Base-by-base conservation (phyloP, 2,329 filamentous ascomycete genomes). In the Botrytis porri region DNA sequence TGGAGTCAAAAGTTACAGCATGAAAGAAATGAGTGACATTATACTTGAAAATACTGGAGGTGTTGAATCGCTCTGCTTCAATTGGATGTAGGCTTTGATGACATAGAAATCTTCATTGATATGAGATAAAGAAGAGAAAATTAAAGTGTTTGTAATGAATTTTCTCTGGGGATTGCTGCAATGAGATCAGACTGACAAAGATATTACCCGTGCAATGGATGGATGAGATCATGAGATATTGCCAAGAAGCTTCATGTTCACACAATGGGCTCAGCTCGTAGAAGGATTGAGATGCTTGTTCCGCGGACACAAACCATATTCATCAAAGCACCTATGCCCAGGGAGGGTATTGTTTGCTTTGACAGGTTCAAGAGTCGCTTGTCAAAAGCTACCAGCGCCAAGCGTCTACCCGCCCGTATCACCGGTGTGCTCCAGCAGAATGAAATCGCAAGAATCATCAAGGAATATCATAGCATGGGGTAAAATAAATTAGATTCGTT, bases 361-460 rank as follows among this genome's bases (percentile, higher is more conserved):
- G 20, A 2, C 10, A 67, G n/a, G 39, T 25, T 32, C 57, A 67
- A 67, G 48, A 41, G 32, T 57, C 37, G 35, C 48, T 41, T 67
- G n/a, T 57, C 14, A 32, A 20, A 22, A 67, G 14, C 48, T 32
- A 22, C 48, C 65, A n/a, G 25, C 65, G 48, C 51, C 35, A 57
- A 48, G 65, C 65, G 48, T 57, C 65, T 32, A 57, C 35, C 65
- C 65, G 65, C 37, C 37, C 65, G 37, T 39, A 32, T 22, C 5
- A 16, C 14, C 37, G 12, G 22, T 57, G 48, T 67, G 48, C 9
- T 18, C 35, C 18, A 32, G 29, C 5, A 67, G 48, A 67, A 67
- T 67, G 48, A 67, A 57, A 67, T 67, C 18, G 65, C 65, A 57
- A 57, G 35, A 67, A 41, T 4, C 20, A 41, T 67, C 65, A 67